phyloP scores from a whole-genome alignment of 768 basidiomycete species.

The Crucibulum laeve region DNA sequence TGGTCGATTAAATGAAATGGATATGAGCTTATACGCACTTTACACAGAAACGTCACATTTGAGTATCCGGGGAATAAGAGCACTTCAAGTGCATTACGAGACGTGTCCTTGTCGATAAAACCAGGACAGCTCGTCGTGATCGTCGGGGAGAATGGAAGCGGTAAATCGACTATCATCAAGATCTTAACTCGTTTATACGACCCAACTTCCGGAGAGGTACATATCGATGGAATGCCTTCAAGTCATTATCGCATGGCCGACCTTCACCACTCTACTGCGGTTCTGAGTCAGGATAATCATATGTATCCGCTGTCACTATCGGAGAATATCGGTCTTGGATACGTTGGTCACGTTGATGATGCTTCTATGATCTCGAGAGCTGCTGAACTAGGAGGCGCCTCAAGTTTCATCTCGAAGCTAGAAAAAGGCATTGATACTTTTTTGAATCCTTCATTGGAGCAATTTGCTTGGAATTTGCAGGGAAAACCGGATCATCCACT shows the following conservation, averaged over 20 bases:
- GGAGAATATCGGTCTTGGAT: slow-evolving; percentile 35
- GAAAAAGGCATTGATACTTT: slow-evolving; percentile 33
- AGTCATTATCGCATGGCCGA: slow-evolving; percentile 29
- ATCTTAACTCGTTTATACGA: slow-evolving; percentile 47
- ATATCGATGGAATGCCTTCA: slow-evolving; percentile 38
- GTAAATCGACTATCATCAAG: slow-evolving; percentile 50
- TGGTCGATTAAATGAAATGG: slow-evolving; percentile 1
- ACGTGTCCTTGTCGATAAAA: slow-evolving; percentile 39
- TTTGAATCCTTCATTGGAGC: slow-evolving; percentile 24
- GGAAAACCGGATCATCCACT: slow-evolving; percentile 24
- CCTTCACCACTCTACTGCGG: slow-evolving; percentile 38
- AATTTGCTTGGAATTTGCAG: slow-evolving; percentile 22
- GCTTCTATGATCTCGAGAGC: slow-evolving; percentile 23
- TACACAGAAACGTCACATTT: slow-evolving; percentile 44
- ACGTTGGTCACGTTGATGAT: slow-evolving; percentile 11
- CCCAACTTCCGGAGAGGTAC: slow-evolving; percentile 34
- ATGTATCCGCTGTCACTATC: slow-evolving; percentile 43
- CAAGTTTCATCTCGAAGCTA: slow-evolving; percentile 34
- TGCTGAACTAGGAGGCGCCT: slow-evolving; percentile 33
- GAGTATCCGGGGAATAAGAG: slow-evolving; percentile 42
- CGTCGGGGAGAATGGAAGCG: slow-evolving; percentile 56
- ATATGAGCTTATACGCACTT: not conserved
- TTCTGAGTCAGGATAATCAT: slow-evolving; percentile 45
- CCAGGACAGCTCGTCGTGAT: slow-evolving; percentile 48
- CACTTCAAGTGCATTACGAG: slow-evolving; percentile 25